Evolutionary conservation across 768 basidiomycete genomes (phyloP).

Genomic region (Dioszegia hungarica): DNA sequence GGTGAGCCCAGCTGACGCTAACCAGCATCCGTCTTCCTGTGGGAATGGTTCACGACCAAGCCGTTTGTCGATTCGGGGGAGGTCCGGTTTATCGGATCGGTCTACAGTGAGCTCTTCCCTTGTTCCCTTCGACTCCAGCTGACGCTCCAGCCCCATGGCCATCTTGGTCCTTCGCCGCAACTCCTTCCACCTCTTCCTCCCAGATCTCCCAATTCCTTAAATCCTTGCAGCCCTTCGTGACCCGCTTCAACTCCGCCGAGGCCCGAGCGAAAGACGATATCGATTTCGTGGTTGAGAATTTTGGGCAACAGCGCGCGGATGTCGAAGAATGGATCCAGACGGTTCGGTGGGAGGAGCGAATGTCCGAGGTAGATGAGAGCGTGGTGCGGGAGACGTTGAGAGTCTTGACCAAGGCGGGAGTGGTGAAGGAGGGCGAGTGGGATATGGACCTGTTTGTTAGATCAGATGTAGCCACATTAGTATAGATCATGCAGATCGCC

Average conservation of each 20-base stretch:
- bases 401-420: slow-evolving; percentile 73
- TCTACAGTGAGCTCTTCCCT: slow-evolving; percentile 33
- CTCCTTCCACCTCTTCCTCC: slow-evolving; percentile 56
- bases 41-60: slow-evolving; percentile 66
- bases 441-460: slow-evolving; percentile 60
- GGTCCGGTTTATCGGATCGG: slow-evolving; percentile 69
- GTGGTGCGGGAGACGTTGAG: slow-evolving; percentile 67
- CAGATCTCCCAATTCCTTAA: slow-evolving; percentile 61
- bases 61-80: slow-evolving; percentile 74
- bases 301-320: slow-evolving; percentile 77
- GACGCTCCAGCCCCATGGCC: slow-evolving; percentile 80
- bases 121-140: neutral
- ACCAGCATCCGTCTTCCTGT: slow-evolving; percentile 32
- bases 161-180: slow-evolving; percentile 90
- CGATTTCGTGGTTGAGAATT: slow-evolving; percentile 69
- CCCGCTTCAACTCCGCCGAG: slow-evolving; percentile 55
- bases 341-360: slow-evolving; percentile 68
- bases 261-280: slow-evolving; percentile 62
- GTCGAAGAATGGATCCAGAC: slow-evolving; percentile 81
- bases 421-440: slow-evolving; percentile 60
- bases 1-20: neutral
- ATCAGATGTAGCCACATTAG: slow-evolving; percentile 52
- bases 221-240: slow-evolving; percentile 62
- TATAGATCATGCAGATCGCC: slow-evolving; percentile 12
- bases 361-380: slow-evolving; percentile 59